Base-by-base conservation (phyloP, 2,329 filamentous ascomycete species). In the Colletotrichum liaoningense region DNA sequence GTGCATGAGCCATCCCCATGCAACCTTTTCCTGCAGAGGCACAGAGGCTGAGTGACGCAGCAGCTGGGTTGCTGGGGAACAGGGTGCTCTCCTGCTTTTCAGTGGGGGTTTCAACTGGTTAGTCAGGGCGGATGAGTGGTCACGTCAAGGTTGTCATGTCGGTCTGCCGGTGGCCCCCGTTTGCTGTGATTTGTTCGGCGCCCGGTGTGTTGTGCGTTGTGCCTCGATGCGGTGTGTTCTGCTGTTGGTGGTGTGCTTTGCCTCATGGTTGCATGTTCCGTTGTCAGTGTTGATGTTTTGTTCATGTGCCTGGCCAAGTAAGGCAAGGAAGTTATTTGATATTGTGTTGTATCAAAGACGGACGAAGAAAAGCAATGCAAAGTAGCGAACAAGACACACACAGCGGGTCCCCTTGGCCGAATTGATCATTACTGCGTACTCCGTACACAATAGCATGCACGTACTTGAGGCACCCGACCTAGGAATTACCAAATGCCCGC, bases 1-100 rank as follows among this genome's bases (percentile, higher is more conserved):
- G 60, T 62, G 64, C 69, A 58, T 56, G 56, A 38, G 52, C 57
- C 42, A 1, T 19, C 16, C 42, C 42, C 42, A 46, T 46, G 19
- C 42, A 19, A 14, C n/a, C 62, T 30, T 62, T 52, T 38, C 52
- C 38, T 49, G 30, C 6, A 28, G 26, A 24, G 22, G 46, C 38
- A 24, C 6, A 28, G 26, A 24, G 22, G 46, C 38, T 58, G 38
- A 72, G 54, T 67, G 72, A 60, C 35, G 55, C 63, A 60, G 64
- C 71, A 57, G 57, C 62, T 26, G 35, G 59, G 73, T 73, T 74
- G 73, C 73, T 74, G 65, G 73, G 73, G 69, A 74, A 74, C 69
- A 73, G 65, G 60, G 69, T 64, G 46, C 55, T 59, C 38, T 60
- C 72, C 56, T 60, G 56, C 22, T 62, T 63, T 63, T 30, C 58